These are phyloP conservation scores for Cryphonectria nitschkei DNA, from an alignment of 2,329 filamentous ascomycete genomes.

Conservation along the genomic window DNA sequence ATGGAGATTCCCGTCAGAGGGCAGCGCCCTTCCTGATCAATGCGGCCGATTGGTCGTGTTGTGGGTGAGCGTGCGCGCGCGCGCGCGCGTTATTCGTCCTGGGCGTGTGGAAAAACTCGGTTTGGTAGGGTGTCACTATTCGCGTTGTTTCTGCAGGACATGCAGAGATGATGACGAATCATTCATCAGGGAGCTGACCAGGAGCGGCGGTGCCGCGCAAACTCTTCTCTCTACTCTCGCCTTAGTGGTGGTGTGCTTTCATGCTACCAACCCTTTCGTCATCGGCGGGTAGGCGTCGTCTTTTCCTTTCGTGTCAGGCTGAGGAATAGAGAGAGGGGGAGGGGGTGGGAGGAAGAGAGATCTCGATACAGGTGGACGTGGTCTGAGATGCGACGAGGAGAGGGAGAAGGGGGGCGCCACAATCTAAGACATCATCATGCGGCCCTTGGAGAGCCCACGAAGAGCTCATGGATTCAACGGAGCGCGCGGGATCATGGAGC, in stretches of 20 bases:
- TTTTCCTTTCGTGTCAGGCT: background rate
- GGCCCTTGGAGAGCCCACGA: background rate
- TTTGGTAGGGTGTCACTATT: background rate
- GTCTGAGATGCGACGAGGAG: background rate
- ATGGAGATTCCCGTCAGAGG: constrained; percentile 42
- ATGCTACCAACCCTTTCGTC: background rate
- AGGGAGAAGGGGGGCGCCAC: background rate
- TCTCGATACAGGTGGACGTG: background rate
- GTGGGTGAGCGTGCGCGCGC: background rate
- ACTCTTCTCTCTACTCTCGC: background rate
- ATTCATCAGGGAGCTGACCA: background rate
- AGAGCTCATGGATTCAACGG: background rate
- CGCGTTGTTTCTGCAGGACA: constrained; percentile 3
- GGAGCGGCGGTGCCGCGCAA: background rate
- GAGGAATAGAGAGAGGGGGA: background rate
- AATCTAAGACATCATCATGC: background rate
- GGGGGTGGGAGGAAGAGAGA: background rate
- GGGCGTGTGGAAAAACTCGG: background rate
- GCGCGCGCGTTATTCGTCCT: background rate
- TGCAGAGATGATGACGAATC: background rate
- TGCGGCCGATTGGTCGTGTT: background rate
- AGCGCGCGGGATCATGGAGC: background rate
- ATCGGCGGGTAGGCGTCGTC: background rate
- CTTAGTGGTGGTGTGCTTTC: background rate
- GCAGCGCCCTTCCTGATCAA: background rate